Evolutionary conservation across 768 basidiomycete genomes (phyloP).

Genomic region (Holtermannia corniformis): DNA sequence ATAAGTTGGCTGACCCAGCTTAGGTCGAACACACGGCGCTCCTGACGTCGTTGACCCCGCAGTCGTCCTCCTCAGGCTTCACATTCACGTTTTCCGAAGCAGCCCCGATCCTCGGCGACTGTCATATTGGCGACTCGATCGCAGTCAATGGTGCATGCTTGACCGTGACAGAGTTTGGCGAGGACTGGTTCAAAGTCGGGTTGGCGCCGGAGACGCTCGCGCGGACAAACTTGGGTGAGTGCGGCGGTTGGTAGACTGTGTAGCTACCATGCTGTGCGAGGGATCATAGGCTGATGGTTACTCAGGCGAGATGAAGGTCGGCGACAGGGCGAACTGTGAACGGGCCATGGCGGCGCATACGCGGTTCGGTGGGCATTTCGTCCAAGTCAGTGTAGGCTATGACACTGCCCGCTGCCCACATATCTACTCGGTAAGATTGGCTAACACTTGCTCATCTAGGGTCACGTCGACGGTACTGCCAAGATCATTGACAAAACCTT

Average conservation of each 20-base stretch:
- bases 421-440: background rate
- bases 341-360: conserved; percentile 86
- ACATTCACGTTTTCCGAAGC: conserved; percentile 66
- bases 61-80: conserved; percentile 54
- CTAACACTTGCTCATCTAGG: conserved; percentile 47
- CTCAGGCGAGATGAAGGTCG: conserved; percentile 64
- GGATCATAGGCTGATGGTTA: background rate
- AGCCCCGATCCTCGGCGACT: conserved; percentile 69
- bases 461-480: conserved; percentile 86
- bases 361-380: conserved; percentile 93
- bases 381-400: conserved; percentile 56
- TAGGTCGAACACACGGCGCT: conserved; percentile 86
- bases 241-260: background rate
- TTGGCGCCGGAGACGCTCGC: conserved; percentile 89
- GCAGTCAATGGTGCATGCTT: conserved; percentile 58
- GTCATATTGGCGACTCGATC: conserved; percentile 83
- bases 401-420: background rate
- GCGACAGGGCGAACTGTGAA: conserved; percentile 81
- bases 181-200: conserved; percentile 86
- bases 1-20: background rate
- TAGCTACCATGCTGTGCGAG: background rate
- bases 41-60: conserved; percentile 51
- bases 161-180: conserved; percentile 74
- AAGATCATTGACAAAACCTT: conserved; percentile 54
- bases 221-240: conserved; percentile 77